Conservation (phyloP, 1,284 basidiomycete genomes). For the Coriolopsis trogii region DNA sequence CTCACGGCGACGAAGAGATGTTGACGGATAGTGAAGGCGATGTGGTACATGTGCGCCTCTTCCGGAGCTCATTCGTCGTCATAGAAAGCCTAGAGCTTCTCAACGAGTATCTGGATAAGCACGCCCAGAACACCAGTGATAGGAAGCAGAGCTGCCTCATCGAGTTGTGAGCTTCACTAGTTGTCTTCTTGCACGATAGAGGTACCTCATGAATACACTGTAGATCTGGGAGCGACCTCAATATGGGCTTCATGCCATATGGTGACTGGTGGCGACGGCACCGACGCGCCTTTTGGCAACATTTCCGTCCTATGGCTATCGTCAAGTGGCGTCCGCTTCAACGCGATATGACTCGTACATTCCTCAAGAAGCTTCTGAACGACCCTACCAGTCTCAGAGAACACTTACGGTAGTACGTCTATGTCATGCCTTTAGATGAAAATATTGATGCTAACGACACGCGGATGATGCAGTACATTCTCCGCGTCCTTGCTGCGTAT, state of each 20-base stretch:
- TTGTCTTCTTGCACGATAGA: background rate
- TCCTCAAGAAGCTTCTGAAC: background rate
- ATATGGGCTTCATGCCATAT: slow-evolving; percentile 4
- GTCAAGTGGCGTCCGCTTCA: background rate
- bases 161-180: background rate
- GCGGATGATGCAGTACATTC: background rate
- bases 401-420: slow-evolving; percentile 1
- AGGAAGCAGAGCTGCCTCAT: slow-evolving; percentile 1
- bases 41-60: slow-evolving; percentile 21
- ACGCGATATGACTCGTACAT: background rate
- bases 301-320: slow-evolving; percentile 1
- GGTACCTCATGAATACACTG: no score
- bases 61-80: slow-evolving; percentile 27
- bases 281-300: background rate
- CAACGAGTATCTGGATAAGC: slow-evolving; percentile 16
- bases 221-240: background rate
- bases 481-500: slow-evolving; percentile 10
- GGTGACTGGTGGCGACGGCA: slow-evolving; percentile 6
- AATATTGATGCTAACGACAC: slow-evolving; percentile 5
- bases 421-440: background rate
- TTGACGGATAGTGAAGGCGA: background rate
- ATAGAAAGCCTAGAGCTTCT: slow-evolving; percentile 4
- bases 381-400: background rate
- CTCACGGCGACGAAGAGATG: background rate
- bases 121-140: slow-evolving; percentile 13